phyloP scores from a whole-genome alignment of 208 protist species.

The Crithidia bombi region DNA sequence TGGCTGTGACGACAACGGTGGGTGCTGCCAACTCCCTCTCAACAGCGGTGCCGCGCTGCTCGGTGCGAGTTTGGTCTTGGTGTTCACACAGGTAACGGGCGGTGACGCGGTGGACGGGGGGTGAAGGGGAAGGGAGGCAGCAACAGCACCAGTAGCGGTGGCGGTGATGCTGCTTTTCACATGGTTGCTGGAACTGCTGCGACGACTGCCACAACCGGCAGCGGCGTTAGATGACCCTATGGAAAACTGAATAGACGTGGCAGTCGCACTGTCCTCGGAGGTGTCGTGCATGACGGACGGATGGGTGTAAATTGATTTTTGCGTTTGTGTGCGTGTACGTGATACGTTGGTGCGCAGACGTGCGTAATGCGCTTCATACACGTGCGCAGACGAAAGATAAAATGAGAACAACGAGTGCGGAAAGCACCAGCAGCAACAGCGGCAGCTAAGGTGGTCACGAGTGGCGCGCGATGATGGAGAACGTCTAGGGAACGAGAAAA shows the following conservation, averaged over 20 bases:
- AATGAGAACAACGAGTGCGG: no score
- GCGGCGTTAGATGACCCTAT: conserved; percentile 14
- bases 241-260: conserved; percentile 34
- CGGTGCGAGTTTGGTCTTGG: neutral
- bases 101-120: neutral
- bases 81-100: neutral
- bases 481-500: no score
- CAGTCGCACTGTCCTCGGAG: conserved; percentile 8
- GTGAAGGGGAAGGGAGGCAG: no score
- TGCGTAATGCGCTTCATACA: no score
- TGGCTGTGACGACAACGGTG: neutral
- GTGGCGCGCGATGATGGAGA: no score
- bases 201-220: conserved; percentile 5
- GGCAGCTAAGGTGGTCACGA: no score
- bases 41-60: neutral
- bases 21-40: neutral
- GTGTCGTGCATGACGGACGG: conserved; percentile 20
- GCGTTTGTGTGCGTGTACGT: neutral
- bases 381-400: no score
- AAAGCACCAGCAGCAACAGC: no score
- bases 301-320: conserved; percentile 1
- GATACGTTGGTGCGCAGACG: no score
- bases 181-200: conserved; percentile 9
- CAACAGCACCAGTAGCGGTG: neutral
- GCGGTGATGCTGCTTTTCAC: neutral